Evolutionary conservation across 306 rosid genomes (phyloP).

Genomic region (Hippophae rhamnoides): DNA sequence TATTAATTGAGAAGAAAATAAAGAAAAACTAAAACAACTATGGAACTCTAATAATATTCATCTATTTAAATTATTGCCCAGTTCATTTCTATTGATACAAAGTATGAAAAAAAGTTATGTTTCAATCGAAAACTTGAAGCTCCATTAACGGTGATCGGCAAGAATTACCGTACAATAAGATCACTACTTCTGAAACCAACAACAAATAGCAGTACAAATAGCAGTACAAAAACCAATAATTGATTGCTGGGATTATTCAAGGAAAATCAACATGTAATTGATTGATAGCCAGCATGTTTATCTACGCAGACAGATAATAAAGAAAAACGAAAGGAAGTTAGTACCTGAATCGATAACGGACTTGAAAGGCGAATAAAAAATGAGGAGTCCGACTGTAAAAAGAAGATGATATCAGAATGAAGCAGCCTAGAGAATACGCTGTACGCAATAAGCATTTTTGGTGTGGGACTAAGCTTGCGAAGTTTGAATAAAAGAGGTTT

Average conservation of each 20-base stretch:
- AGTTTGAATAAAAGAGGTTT: no score
- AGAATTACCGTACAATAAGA: neutral
- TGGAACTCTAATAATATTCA: neutral
- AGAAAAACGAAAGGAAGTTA: neutral
- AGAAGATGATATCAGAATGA: neutral
- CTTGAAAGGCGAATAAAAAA: neutral
- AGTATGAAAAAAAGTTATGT: neutral
- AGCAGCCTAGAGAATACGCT: conserved; percentile 16
- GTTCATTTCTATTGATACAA: neutral
- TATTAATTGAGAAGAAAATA: neutral
- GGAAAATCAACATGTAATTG: neutral
- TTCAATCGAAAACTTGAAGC: neutral
- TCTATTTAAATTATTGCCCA: conserved; percentile 7
- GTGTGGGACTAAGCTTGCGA: no score
- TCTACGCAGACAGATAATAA: neutral
- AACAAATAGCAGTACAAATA: neutral
- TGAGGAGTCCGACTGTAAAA: conserved; percentile 10
- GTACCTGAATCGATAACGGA: conserved; percentile 1
- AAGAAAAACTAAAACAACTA: neutral
- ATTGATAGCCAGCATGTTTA: neutral
- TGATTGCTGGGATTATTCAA: neutral
- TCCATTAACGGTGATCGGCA: neutral
- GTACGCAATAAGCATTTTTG: neutral
- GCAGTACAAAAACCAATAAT: neutral
- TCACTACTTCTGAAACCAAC: no score